Evolutionary conservation across 2,329 filamentous ascomycete genomes (phyloP).

Genomic region (Hymenoscyphus fraxineus): DNA sequence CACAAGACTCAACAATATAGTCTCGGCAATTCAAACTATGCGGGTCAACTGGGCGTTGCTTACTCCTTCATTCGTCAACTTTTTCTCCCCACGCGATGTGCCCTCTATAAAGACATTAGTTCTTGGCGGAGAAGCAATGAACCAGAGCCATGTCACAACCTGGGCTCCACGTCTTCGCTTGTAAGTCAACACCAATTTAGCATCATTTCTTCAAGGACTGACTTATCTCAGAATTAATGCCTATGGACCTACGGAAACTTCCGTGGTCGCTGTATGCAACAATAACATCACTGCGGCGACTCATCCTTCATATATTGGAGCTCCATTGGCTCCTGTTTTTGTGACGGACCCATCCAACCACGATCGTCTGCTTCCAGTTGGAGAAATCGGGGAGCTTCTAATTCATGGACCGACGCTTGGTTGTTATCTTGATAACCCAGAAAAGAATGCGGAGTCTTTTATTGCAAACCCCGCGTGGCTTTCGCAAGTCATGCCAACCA

Average conservation of each 20-base stretch:
- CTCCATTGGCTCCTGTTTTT: neutral
- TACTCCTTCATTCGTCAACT: constrained; percentile 44
- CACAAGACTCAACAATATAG: constrained; percentile 20
- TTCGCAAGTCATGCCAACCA: neutral
- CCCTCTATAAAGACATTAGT: constrained; percentile 67
- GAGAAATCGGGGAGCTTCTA: constrained; percentile 28
- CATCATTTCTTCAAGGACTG: too few species aligned
- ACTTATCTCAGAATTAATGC: constrained; percentile 32
- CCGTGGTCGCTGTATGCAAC: constrained; percentile 8
- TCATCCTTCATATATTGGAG: neutral
- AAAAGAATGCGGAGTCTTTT: constrained; percentile 55
- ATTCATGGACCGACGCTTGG: constrained; percentile 53
- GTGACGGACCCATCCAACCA: constrained; percentile 18
- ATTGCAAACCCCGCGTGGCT: constrained; percentile 50
- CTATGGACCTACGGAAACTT: constrained; percentile 83
- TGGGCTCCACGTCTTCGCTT: constrained; percentile 34
- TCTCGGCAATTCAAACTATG: constrained; percentile 17
- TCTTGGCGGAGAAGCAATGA: constrained; percentile 85
- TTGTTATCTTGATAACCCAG: constrained; percentile 56
- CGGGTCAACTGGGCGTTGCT: constrained; percentile 21
- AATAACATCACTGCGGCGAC: constrained; percentile 17
- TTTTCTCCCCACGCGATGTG: constrained; percentile 79
- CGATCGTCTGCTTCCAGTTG: constrained; percentile 22
- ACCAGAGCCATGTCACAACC: constrained; percentile 44
- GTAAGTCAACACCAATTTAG: constrained; percentile 26